phyloP scores from a whole-genome alignment of 1,284 basidiomycete genomes.

The Mycosarcoma maydis region DNA sequence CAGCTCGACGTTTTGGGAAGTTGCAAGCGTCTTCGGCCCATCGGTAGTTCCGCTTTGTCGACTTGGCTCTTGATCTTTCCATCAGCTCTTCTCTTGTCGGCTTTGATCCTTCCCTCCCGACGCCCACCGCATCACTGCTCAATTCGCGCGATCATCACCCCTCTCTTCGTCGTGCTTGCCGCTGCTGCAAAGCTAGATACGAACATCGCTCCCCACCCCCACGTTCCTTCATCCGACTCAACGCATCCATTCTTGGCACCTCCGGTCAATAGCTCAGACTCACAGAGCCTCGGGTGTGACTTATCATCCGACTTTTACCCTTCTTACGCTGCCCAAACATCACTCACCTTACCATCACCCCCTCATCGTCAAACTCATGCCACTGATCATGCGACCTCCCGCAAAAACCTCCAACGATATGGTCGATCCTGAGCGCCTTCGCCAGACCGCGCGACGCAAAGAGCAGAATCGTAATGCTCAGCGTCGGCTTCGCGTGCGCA shows the following conservation, averaged over 20 bases:
- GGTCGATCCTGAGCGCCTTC: constrained; percentile 39
- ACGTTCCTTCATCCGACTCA: background rate
- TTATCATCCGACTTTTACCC: too few relatives aligned
- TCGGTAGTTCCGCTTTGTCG: too few relatives aligned
- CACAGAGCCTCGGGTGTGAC: too few relatives aligned
- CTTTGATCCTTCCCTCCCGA: background rate
- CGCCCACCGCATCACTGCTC: too few relatives aligned
- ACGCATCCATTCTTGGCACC: background rate
- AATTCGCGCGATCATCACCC: background rate
- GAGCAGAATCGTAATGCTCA: constrained; percentile 53
- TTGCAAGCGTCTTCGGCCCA: too few relatives aligned
- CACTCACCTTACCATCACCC: background rate
- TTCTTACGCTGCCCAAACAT: too few relatives aligned
- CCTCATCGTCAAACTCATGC: constrained; percentile 9
- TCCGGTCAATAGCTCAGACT: too few relatives aligned
- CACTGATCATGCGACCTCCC: constrained; percentile 22
- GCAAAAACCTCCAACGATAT: constrained; percentile 20
- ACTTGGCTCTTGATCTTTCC: background rate
- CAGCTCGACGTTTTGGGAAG: too few relatives aligned
- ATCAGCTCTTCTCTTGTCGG: background rate
- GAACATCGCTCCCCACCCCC: background rate
- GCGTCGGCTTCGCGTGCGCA: constrained; percentile 48
- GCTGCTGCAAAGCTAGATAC: constrained; percentile 17
- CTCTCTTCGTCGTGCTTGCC: constrained; percentile 18
- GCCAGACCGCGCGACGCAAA: constrained; percentile 46